These are phyloP conservation scores for Bisporella sp. DNA, from an alignment of 2,329 filamentous ascomycete species.

Conservation along the genomic window DNA sequence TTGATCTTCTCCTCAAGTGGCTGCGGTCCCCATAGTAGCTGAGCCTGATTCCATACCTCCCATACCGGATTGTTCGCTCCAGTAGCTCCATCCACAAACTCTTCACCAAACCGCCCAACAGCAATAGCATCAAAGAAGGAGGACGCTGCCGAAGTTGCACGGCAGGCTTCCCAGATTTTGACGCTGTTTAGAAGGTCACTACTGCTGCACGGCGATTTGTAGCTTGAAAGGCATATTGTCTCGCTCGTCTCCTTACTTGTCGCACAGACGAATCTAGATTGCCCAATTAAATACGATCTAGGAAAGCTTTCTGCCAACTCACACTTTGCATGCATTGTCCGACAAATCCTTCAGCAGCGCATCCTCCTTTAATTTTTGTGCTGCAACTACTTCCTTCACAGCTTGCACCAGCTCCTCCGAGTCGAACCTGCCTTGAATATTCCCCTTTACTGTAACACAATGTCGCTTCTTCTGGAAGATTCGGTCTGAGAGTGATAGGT, in stretches of 20 bases:
- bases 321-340: conserved; percentile 25
- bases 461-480: conserved; percentile 27
- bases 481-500: conserved; percentile 29
- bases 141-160: conserved; percentile 25
- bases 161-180: conserved; percentile 36
- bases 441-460: conserved; percentile 5
- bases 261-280: conserved; percentile 25
- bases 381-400: conserved; percentile 18
- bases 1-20: conserved; percentile 25
- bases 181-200: conserved; percentile 2
- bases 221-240: conserved; percentile 28
- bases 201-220: conserved; percentile 19
- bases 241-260: conserved; percentile 25
- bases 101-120: not conserved
- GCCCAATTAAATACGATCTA: not conserved
- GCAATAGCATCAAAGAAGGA: not conserved
- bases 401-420: conserved; percentile 7
- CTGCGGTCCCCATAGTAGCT: conserved; percentile 28
- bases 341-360: conserved; percentile 20
- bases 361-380: conserved; percentile 18
- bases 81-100: conserved; percentile 37
- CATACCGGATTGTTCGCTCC: conserved; percentile 40
- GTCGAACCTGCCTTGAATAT: conserved; percentile 13
- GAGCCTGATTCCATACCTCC: conserved; percentile 33
- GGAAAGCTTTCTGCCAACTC: not conserved